Evolutionary conservation across 2,329 filamentous ascomycete species (phyloP), one percentile per base, ranked within the genome.

Genomic region (Penicillium sp.): DNA sequence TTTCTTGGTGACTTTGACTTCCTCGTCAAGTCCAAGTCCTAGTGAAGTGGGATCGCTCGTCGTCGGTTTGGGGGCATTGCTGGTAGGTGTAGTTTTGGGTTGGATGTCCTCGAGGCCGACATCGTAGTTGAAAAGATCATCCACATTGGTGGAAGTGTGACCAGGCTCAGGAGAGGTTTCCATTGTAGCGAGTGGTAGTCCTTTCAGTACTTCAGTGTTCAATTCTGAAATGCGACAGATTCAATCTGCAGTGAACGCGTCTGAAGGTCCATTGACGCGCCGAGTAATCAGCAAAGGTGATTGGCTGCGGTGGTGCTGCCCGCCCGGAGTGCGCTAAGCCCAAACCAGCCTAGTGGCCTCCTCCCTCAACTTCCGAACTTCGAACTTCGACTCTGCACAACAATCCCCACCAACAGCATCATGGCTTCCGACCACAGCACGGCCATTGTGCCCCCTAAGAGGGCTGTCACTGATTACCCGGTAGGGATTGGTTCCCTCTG

Each of bases 391-490:
- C 66, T 67, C 65, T 67, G 55, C 64, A 69, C 65, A 68, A 65
- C 68, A 56, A 61, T 58, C 57, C 53, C 50, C 64, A 61, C 59
- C 55, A 61, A 49, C 37, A 19, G 58, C 64, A 72, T 59, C 67
- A 80, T 80, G 77, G 75, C 78, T 50, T 71, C 72, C 60, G 75
- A 78, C 65, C 65, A 73, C 44, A 74, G 73, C 63, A 77, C 79
- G 73, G 76, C 79, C 59, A 74, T 88, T 73, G 85, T 91, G 68
- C 90, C 91, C 61, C 89, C 90, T 77, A 96, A 95, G 87, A 85
- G 88, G 76, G 82, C 93, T 72, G 85, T 89, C 77, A 91, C 91
- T 72, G 89, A 95, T 64, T 98, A 91, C 79, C 94, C 94, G 62
- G 95, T 98, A 83, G 75, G 91, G 83, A 60, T 54, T 59, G 61